Evolutionary conservation across 1,284 basidiomycete species (phyloP).

Genomic region (Austroboletus niveus): DNA sequence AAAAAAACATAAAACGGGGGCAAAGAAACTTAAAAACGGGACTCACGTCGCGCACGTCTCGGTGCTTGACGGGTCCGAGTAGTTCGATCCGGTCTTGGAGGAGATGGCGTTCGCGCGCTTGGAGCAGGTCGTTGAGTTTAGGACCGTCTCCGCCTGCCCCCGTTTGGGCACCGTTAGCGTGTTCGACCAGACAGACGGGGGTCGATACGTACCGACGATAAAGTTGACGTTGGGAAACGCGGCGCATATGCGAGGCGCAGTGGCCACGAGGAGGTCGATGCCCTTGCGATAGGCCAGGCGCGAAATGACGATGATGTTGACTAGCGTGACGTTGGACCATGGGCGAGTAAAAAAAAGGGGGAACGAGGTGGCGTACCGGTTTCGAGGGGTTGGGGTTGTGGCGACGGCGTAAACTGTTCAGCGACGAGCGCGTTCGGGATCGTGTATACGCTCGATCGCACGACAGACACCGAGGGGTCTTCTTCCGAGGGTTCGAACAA

Average conservation of each 20-base stretch:
- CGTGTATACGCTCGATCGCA: slow-evolving; percentile 75
- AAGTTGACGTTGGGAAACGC: slow-evolving; percentile 85
- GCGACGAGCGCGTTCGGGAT: slow-evolving; percentile 95
- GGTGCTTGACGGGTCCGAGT: slow-evolving; percentile 78
- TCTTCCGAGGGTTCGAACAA: slow-evolving; percentile 52
- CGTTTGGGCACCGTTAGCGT: neutral
- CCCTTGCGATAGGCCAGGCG: slow-evolving; percentile 97
- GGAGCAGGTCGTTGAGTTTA: slow-evolving; percentile 91
- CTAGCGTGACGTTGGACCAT: slow-evolving; percentile 38
- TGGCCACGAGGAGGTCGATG: slow-evolving; percentile 91
- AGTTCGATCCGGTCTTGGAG: slow-evolving; percentile 91
- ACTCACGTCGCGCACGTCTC: slow-evolving; percentile 79
- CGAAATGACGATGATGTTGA: slow-evolving; percentile 93
- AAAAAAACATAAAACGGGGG: neutral
- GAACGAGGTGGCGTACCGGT: slow-evolving; percentile 50
- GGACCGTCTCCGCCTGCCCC: slow-evolving; percentile 88
- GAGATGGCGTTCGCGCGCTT: slow-evolving; percentile 90
- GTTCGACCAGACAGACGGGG: neutral
- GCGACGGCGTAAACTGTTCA: slow-evolving; percentile 77
- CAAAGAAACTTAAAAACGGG: too few species aligned
- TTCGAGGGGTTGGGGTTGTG: slow-evolving; percentile 44
- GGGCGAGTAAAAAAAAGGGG: neutral
- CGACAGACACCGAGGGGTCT: slow-evolving; percentile 41
- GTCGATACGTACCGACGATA: slow-evolving; percentile 65
- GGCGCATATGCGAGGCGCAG: slow-evolving; percentile 86